phyloP scores from a whole-genome alignment of 257 asterid genomes.

The Nicotiana tomentosiformis region DNA sequence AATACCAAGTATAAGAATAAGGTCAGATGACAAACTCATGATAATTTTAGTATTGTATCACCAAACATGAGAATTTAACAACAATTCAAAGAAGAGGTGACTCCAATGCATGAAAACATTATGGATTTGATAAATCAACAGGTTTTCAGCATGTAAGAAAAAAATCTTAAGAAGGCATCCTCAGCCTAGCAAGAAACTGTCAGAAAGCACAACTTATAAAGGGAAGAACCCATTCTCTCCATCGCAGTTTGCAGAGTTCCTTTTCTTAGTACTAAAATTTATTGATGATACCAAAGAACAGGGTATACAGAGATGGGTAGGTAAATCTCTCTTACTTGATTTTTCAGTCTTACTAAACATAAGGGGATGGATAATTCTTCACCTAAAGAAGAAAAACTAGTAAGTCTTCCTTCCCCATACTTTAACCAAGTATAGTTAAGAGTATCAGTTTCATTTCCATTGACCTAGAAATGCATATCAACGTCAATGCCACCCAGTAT shows the following conservation, averaged over 20 bases:
- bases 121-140: background rate
- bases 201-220: background rate
- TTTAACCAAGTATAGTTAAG: background rate
- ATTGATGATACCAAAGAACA: background rate
- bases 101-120: background rate
- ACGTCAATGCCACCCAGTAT: too few relatives aligned
- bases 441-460: background rate
- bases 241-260: background rate
- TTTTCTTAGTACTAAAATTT: background rate
- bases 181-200: background rate
- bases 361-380: background rate
- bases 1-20: constrained; percentile 10
- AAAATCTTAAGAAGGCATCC: background rate
- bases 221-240: background rate
- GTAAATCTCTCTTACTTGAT: background rate
- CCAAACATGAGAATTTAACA: background rate
- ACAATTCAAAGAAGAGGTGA: background rate
- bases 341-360: background rate
- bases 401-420: background rate
- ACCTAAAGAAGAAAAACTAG: constrained; percentile 3
- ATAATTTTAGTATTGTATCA: constrained; percentile 3
- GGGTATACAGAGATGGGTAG: background rate
- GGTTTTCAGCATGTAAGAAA: background rate
- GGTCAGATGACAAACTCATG: background rate
- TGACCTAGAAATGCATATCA: background rate